A percentile compares a stretch with the other conserved stretches of the same genome.
These are phyloP conservation scores for Cornus suecica DNA, from an alignment of 148 eudicot genomes.

Conservation along the genomic window DNA sequence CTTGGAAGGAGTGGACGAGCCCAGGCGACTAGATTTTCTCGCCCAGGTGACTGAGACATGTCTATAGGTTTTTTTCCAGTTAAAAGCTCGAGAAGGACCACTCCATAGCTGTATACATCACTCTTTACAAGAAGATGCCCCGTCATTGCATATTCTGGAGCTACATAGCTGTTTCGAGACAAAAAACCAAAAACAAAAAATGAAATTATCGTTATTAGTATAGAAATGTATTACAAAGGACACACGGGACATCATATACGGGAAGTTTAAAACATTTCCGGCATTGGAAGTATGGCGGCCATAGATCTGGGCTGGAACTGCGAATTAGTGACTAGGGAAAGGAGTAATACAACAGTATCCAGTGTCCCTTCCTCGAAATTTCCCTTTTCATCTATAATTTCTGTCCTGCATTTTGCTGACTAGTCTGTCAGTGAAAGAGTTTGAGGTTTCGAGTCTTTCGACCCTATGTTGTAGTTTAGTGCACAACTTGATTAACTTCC, in stretches of 20 bases:
- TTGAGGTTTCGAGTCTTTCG: no score
- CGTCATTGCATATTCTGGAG: constrained; percentile 99
- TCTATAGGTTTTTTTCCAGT: constrained; percentile 93
- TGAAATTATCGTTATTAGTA: background rate
- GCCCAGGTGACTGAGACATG: constrained; percentile 89
- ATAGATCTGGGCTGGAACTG: background rate
- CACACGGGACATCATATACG: background rate
- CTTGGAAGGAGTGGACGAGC: constrained; percentile 73
- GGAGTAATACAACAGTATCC: no score
- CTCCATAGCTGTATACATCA: constrained; percentile 96
- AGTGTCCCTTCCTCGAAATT: no score
- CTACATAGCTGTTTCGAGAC: constrained; percentile 67
- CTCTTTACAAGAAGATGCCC: constrained; percentile 98
- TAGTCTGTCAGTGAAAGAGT: no score
- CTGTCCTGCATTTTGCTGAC: no score
- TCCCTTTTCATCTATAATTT: no score
- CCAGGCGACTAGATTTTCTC: constrained; percentile 87
- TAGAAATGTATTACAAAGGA: background rate
- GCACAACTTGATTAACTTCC: no score
- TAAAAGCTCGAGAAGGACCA: constrained; percentile 92
- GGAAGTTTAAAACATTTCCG: background rate
- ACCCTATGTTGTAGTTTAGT: background rate
- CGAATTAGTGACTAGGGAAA: background rate
- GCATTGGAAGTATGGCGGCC: background rate
- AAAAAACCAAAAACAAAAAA: background rate